Evolutionary conservation across 1,139 yeast species (phyloP), one percentile per base, ranked within the genome.

Genomic region (Wickerhamomyces sp.): DNA sequence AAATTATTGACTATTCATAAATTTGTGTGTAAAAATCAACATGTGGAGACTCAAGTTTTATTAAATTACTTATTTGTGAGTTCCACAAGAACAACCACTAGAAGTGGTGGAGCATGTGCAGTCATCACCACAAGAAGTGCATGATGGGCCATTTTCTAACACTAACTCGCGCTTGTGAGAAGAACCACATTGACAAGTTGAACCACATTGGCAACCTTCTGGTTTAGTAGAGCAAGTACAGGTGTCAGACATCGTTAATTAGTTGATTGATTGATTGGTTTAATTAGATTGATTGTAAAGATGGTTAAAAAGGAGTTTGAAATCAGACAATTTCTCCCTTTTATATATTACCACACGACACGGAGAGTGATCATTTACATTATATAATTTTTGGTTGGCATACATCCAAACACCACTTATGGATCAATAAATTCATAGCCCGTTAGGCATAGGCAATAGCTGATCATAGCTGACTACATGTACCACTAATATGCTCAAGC

Each of bases 171-270:
- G n/a, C 24, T 22, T 31, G 19, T 37, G 40, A 10, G 31, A 24
- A n/a, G 31, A 18, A 22, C 40, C 40, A 26, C 40, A 37, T 5
- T 21, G 17, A n/a, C 40, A 37, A 7, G n/a, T 12, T 7, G 32
- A 8, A 7, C 40, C 40, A 17, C 40, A 37, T 37, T 37, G 40
- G 34, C 40, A 37, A 15, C 40, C 40, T 33, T 37, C 36, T n/a
- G 34, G 36, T 33, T 37, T 37, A 7, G 40, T 37, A 19, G 33
- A 33, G 33, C 40, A 37, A 12, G 35, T 13, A 18, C 35, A 32
- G n/a, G 35, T 17, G 8, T 21, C 16, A 7, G 35, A 25, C 35
- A 32, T 32, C 13, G 10, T 25, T 2, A 32, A 17, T 5, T 5
- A n/a, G 10, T 6, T 19, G 21, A n/a, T 19, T 30, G 2, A 14